Evolutionary conservation across 805 yeast species (phyloP), one percentile per base, ranked within the genome.

Genomic region (Nakazawaea holstii): DNA sequence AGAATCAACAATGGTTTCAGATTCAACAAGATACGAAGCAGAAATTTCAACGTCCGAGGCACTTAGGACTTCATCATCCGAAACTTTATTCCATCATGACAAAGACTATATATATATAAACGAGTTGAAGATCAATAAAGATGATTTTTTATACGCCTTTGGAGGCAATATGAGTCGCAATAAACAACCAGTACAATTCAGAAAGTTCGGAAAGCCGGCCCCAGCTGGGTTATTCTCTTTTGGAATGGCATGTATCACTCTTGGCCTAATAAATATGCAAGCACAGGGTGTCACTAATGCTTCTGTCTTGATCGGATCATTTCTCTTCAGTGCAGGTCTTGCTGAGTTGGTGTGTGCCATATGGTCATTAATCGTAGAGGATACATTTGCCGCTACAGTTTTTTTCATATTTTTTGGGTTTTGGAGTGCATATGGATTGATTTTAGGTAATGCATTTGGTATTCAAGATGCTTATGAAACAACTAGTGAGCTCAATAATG

Each of bases 261-360:
- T 78, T 42, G 78, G 80, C 1, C 59, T 79, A 43, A 66, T 64
- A 38, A 64, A 70, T 39, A 61, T 72, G 56, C 74, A 70, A 11
- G 80, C 78, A 5, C 64, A 68, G 54, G 71, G 71, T 15, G 72
- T 77, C 29, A 51, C 58, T 4, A 86, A 86, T 67, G 72, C 82
- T 28, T 74, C 80, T 0, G 56, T 82, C 28, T 71, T 83, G 51
- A 58, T 84, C 27, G 89, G 90, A 8, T 80, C 87, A 9, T 85
- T 90, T 62, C 73, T 84, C 61, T 81, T 81, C 53, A 71, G 75
- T 40, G 73, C 79, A 14, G 82, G 83, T 8, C 51, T 70, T 2
- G 73, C 70, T 29, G 76, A 76, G 58, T 55, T 74, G 2, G 61
- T 75, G 37, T 74, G 74, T 37, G 83, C 82, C 3, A 53, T 75